Percentiles rank a stretch among this genome's conserved stretches.
phyloP scores from a whole-genome alignment of 768 basidiomycete species.

The Termitomyces sp. region DNA sequence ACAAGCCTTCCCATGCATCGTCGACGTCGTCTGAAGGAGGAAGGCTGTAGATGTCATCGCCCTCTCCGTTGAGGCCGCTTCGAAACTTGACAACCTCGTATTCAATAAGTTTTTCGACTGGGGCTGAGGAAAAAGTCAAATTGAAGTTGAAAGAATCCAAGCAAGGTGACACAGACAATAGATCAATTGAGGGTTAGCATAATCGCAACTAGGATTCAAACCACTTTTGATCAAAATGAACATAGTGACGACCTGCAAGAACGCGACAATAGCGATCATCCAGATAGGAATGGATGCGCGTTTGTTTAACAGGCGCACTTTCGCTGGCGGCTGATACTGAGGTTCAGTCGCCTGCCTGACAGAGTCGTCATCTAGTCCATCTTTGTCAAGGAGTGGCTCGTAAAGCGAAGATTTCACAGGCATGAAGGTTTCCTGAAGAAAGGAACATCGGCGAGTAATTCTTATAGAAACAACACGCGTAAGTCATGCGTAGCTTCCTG shows the following conservation, averaged over 20 bases:
- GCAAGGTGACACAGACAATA: slow-evolving; percentile 7
- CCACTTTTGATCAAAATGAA: background rate
- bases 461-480: too few species aligned
- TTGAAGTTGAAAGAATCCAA: too few species aligned
- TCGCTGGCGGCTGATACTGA: background rate
- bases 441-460: too few species aligned
- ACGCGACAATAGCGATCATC: slow-evolving; percentile 3
- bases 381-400: background rate
- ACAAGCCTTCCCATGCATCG: slow-evolving; percentile 11
- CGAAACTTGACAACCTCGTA: slow-evolving; percentile 14
- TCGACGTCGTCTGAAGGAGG: slow-evolving; percentile 16
- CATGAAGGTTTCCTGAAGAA: too few species aligned
- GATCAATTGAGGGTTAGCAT: slow-evolving; percentile 8
- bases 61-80: slow-evolving; percentile 10
- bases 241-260: slow-evolving; percentile 7
- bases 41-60: slow-evolving; percentile 12
- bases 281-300: slow-evolving; percentile 9
- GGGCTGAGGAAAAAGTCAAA: background rate
- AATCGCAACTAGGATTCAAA: background rate
- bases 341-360: background rate
- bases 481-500: too few species aligned
- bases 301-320: background rate
- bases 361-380: background rate
- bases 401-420: too few species aligned
- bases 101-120: slow-evolving; percentile 7